phyloP scores from a whole-genome alignment of 1,139 yeast genomes.

The Arxiozyma telluris region DNA sequence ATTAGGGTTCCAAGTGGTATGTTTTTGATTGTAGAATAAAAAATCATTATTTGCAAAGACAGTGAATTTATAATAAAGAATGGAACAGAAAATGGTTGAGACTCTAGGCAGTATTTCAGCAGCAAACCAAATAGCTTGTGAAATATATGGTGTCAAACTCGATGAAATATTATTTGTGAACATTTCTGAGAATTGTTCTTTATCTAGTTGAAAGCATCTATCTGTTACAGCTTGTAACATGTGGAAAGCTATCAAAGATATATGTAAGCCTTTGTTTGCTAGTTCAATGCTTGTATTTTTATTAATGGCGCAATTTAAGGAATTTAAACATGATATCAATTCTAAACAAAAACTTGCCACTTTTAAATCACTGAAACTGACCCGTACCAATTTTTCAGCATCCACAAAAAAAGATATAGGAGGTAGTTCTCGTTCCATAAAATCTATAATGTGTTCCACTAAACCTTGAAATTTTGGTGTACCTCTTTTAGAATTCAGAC shows the following conservation, averaged over 20 bases:
- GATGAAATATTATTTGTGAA: not conserved
- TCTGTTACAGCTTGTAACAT: conserved; percentile 2
- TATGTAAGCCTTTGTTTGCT: not conserved
- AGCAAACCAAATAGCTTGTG: conserved; percentile 1
- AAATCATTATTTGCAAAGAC: conserved; percentile 10
- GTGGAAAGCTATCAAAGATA: not conserved
- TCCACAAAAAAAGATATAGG: conserved; percentile 15
- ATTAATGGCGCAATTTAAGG: not conserved
- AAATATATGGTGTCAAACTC: conserved; percentile 7
- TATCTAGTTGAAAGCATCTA: conserved; percentile 5
- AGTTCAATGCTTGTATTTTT: not conserved
- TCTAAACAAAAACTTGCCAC: conserved; percentile 8
- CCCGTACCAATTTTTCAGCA: conserved; percentile 6
- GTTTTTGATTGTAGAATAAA: conserved; percentile 3
- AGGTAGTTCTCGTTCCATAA: conserved; percentile 17
- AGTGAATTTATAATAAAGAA: conserved; percentile 14
- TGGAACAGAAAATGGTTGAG: conserved; percentile 4
- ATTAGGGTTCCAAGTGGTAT: conserved; percentile 8
- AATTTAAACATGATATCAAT: conserved; percentile 4
- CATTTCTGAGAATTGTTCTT: conserved; percentile 6
- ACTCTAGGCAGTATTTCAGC: not conserved
- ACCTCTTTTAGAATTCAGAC: conserved; percentile 6
- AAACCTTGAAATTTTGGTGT: conserved; percentile 12
- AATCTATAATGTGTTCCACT: conserved; percentile 8
- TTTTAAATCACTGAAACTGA: conserved; percentile 9